Evolutionary conservation across 140 eudicot species (phyloP).

Genomic region (Bidens hawaiensis): DNA sequence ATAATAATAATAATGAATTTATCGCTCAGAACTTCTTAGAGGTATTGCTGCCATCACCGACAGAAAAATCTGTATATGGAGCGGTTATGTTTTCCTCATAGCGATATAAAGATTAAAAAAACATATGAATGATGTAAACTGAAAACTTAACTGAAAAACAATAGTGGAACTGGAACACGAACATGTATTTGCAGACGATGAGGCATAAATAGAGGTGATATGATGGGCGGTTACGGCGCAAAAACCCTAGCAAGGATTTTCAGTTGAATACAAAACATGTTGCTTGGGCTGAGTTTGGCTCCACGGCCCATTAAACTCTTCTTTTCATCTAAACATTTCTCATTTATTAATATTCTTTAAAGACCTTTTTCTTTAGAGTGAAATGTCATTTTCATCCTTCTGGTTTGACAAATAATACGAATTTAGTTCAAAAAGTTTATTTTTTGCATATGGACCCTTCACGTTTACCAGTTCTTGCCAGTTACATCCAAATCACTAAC

Average conservation of each 20-base stretch:
- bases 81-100: constrained; percentile 20
- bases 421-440: no score
- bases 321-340: not conserved
- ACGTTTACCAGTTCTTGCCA: no score
- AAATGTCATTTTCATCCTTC: no score
- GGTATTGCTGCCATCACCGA: constrained; percentile 36
- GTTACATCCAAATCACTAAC: no score
- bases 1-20: not conserved
- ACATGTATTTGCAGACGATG: no score
- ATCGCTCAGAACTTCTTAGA: constrained; percentile 41
- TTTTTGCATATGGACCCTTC: no score
- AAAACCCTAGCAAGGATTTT: not conserved
- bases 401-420: no score
- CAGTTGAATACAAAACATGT: not conserved
- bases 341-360: no score
- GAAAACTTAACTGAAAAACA: not conserved
- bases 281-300: not conserved
- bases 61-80: constrained; percentile 22
- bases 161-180: not conserved
- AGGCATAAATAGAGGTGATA: not conserved
- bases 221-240: not conserved
- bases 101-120: not conserved
- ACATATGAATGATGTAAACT: not conserved
- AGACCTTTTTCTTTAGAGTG: no score
- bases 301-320: not conserved